Base-by-base conservation (phyloP, 75 land plant species). In the Pinus albicaulis region DNA sequence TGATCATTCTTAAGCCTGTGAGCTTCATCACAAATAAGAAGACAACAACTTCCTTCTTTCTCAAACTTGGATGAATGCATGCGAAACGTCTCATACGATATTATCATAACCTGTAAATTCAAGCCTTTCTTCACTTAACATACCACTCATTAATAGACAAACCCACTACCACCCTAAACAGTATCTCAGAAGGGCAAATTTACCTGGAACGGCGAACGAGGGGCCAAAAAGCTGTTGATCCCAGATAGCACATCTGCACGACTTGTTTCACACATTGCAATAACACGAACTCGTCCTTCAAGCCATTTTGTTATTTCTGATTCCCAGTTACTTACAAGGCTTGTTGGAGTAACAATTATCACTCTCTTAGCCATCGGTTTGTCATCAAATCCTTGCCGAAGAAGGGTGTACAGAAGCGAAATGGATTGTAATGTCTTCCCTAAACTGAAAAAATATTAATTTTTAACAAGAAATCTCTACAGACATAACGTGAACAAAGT, bases 311-410 rank as follows among this genome's bases (percentile, higher is more conserved):
- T 81, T 59, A 97, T 94, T 81, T 97, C 99, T 73, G 95, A 92
- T 57, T 97, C 99, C 99, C 99, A 97, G 71, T 97, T 97, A 77
- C 99, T 91, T 28, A 97, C 99, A 60, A 97, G 92, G 76, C 99
- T 97, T 59, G 99, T 97, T 36, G 99, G 99, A 73, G 99, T 97
- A 16, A 97, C 95, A 60, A 97, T 88, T 8, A 97, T 80, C 20
- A 92, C 93, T 79, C 89, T 82, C 76, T 85, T 94, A 56, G 92
- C 99, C 85, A 94, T 92, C 41, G 99, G 98, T 31, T 87, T 87
- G n/a, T 93, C 98, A 87, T 94, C 91, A 85, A 97, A 94, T 10
- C 99, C 99, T 77, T 97, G 99, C 12, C 82, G 72, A 63, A 97
- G 89, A 65, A 97, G 89, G 61, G 99, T 97, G 82, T 91, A 94